Evolutionary conservation across 352 stramenopile genomes (phyloP), one percentile per base, ranked within the genome.

Genomic region (Plasmopara viticola): DNA sequence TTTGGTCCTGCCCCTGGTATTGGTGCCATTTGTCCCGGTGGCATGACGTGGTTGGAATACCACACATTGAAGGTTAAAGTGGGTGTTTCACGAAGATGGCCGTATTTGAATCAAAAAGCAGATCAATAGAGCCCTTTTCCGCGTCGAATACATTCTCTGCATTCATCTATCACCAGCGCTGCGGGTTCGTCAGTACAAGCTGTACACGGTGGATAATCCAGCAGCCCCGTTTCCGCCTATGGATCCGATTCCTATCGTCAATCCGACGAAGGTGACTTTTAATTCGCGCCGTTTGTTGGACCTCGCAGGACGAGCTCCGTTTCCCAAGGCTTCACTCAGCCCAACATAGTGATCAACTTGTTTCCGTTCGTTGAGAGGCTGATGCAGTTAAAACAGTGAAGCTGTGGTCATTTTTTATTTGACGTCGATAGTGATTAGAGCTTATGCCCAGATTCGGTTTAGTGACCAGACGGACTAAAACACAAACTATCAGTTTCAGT

Each of bases 91-190:
- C 40, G 13, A 44, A 14, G 6, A 18, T 44, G 40, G 40, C 6
- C 18, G 0, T 18, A 10, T 12, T 44, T 44, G 18, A 4, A 44
- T 20, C 10, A 9, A 15, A 44, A 44, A 20, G 40, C 17, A 18
- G 17, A 44, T 44, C 15, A 12, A 25, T 44, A 15, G 40, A 30
- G 40, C 12, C n/a, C 30, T 14, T 44, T 17, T 30, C 40, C 40
- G 40, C 17, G 40, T 44, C 15, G 7, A 44, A 44, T 44, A 44
- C 17, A 30, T 30, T 30, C 12, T 44, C 40, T 44, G 40, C 17
- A 44, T 44, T 44, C 17, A 4, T 35, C 31, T 35, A 35, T 35
- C 31, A 5, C 31, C 15, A 42, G 37, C 13, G 37, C 37, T 42
- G 33, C 46, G 31, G 10, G 31, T 35, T 35, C 31, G 31, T 35